Conservation (phyloP, 2,329 filamentous ascomycete species). For the Neofusicoccum sp. region DNA sequence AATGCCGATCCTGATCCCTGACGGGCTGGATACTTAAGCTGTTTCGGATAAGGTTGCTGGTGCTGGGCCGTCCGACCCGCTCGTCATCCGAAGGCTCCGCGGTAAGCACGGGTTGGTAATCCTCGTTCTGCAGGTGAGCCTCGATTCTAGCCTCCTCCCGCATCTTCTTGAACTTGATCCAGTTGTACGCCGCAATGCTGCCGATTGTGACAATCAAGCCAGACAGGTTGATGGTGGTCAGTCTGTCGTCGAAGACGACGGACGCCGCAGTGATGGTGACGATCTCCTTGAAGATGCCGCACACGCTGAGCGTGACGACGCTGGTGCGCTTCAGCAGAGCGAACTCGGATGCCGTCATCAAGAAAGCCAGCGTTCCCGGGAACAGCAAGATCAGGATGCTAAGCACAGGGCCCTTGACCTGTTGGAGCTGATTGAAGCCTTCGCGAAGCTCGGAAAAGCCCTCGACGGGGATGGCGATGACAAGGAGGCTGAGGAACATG, state of each 20-base stretch:
- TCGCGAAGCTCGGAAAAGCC: constrained; percentile 67
- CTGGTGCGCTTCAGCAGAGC: constrained; percentile 91
- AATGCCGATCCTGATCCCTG: constrained; percentile 21
- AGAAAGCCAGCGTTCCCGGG: constrained; percentile 85
- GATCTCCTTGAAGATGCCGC: constrained; percentile 98
- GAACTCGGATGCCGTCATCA: constrained; percentile 96
- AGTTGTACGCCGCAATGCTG: constrained; percentile 89
- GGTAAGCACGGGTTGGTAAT: constrained; percentile 37
- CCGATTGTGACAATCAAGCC: constrained; percentile 84
- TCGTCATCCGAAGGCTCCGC: constrained; percentile 29
- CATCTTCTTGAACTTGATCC: constrained; percentile 91
- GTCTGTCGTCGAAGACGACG: constrained; percentile 80
- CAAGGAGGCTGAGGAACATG: constrained; percentile 83
- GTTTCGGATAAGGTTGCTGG: constrained; percentile 34
- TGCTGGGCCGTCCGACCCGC: constrained; percentile 24
- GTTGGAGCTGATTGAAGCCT: constrained; percentile 63
- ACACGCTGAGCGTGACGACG: constrained; percentile 93
- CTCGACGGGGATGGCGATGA: constrained; percentile 83
- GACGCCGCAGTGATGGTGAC: constrained; percentile 90
- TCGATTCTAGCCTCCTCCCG: constrained; percentile 64
- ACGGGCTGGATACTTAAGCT: constrained; percentile 38
- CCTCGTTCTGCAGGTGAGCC: constrained; percentile 41
- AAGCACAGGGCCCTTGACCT: constrained; percentile 64
- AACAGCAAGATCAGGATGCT: constrained; percentile 78
- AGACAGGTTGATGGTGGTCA: constrained; percentile 83